These are phyloP conservation scores for Aspergillus uvarum DNA, from an alignment of 2,329 filamentous ascomycete species.

Conservation along the genomic window DNA sequence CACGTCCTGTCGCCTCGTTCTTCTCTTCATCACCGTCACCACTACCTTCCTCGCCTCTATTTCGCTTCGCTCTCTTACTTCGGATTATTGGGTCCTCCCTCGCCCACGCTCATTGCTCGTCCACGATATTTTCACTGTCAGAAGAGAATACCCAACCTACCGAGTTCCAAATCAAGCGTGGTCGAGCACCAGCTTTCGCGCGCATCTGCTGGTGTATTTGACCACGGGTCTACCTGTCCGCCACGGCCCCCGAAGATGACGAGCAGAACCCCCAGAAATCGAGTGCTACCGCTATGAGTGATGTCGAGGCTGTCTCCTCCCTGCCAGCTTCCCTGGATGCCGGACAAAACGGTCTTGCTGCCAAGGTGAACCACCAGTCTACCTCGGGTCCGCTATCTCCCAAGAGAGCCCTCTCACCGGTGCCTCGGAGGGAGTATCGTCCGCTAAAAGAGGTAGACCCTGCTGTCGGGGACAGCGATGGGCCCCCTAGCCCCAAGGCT, in stretches of 20 bases:
- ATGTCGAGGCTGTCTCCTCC: constrained; percentile 44
- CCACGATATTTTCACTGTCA: neutral
- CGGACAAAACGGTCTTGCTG: constrained; percentile 33
- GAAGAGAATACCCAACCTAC: neutral
- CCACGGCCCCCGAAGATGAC: constrained; percentile 47
- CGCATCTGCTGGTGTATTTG: constrained; percentile 35
- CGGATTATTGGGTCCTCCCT: neutral
- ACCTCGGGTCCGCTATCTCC: constrained; percentile 26
- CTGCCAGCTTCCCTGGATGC: constrained; percentile 40
- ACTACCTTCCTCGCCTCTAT: constrained; percentile 7
- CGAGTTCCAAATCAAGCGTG: constrained; percentile 18
- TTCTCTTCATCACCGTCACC: constrained; percentile 7
- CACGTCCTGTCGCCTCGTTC: neutral
- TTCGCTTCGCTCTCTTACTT: neutral
- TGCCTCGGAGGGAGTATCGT: constrained; percentile 22
- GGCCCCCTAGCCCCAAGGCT: constrained; percentile 40
- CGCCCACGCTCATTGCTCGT: constrained; percentile 1
- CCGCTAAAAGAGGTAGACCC: constrained; percentile 27
- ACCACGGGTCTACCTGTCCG: constrained; percentile 30
- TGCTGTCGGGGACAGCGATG: constrained; percentile 34
- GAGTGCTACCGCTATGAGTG: constrained; percentile 50
- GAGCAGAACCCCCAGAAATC: constrained; percentile 40
- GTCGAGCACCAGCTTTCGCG: constrained; percentile 36
- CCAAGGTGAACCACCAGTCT: constrained; percentile 31
- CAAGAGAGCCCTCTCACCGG: constrained; percentile 22